A percentile compares a stretch with the other conserved stretches of the same genome.
These are phyloP conservation scores for Colletotrichum acutatum DNA, from an alignment of 2,329 filamentous ascomycete genomes.

Conservation along the genomic window DNA sequence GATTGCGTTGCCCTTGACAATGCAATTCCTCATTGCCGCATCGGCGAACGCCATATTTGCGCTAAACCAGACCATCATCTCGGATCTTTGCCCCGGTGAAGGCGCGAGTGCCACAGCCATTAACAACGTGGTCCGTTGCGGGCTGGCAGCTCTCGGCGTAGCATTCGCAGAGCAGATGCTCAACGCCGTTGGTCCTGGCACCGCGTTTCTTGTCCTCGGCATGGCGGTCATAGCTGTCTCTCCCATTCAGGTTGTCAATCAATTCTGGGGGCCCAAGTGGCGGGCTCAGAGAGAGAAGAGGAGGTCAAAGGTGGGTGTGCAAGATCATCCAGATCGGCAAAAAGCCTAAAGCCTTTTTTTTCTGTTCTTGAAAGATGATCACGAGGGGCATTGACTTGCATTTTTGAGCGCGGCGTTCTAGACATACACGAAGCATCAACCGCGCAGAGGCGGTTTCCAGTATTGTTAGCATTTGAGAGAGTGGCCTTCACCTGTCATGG, in stretches of 20 bases:
- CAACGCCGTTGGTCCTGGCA: constrained; percentile 21
- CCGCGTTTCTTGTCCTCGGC: constrained; percentile 16
- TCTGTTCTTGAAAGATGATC: not conserved
- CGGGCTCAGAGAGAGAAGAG: constrained; percentile 20
- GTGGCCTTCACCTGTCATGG: not conserved
- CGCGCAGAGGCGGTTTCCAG: too few relatives aligned
- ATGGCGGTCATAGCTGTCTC: constrained; percentile 27
- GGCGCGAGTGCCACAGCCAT: constrained; percentile 47
- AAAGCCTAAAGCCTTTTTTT: not conserved
- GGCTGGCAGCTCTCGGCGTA: constrained; percentile 26
- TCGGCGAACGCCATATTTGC: constrained; percentile 50
- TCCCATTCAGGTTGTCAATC: constrained; percentile 29
- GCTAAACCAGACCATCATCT: constrained; percentile 47
- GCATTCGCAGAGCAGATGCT: constrained; percentile 29
- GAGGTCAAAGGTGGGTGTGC: not conserved
- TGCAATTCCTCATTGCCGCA: constrained; percentile 49
- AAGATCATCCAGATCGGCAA: constrained; percentile 17
- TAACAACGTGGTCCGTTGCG: constrained; percentile 44
- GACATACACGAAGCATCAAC: not conserved
- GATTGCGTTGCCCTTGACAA: constrained; percentile 41
- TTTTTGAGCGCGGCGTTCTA: not conserved
- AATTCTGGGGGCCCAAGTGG: constrained; percentile 32
- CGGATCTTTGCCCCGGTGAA: constrained; percentile 45
- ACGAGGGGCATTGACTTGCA: not conserved
- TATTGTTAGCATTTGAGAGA: not conserved